Conservation (phyloP, 2,329 filamentous ascomycete species). For the Aspergillus flavus region DNA sequence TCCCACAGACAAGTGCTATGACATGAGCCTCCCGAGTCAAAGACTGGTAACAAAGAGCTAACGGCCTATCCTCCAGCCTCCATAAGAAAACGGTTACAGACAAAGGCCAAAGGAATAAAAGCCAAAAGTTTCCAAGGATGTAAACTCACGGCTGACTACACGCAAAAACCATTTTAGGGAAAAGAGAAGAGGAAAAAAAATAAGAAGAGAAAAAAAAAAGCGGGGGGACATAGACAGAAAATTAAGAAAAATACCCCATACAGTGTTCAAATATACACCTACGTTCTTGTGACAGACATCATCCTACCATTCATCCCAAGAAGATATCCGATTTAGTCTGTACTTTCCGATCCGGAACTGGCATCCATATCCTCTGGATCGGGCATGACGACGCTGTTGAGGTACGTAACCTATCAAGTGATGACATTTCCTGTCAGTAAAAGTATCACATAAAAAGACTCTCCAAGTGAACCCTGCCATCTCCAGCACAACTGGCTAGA, state of each 20-base stretch:
- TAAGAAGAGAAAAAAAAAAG: neutral
- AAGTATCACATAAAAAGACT: conserved; percentile 7
- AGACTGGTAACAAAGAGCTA: conserved; percentile 1
- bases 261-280: conserved; percentile 12
- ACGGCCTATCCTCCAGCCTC: conserved; percentile 1
- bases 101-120: neutral
- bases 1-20: neutral
- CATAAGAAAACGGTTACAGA: conserved; percentile 9
- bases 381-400: conserved; percentile 75
- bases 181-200: conserved; percentile 6
- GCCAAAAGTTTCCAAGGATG: neutral
- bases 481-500: conserved; percentile 11
- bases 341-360: conserved; percentile 36
- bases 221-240: neutral
- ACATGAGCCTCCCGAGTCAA: neutral
- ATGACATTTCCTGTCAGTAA: conserved; percentile 29
- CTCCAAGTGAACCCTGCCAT: conserved; percentile 11
- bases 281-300: conserved; percentile 4
- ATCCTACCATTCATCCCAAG: neutral
- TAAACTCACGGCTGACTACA: neutral
- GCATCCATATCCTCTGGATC: conserved; percentile 56
- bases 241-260: conserved; percentile 8
- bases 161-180: conserved; percentile 2
- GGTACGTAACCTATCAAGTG: conserved; percentile 62
- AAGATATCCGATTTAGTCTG: conserved; percentile 5